Percentiles rank a stretch among this genome's conserved stretches.
These are phyloP conservation scores for Mycena venus DNA, from an alignment of 768 basidiomycete species.

Conservation along the genomic window DNA sequence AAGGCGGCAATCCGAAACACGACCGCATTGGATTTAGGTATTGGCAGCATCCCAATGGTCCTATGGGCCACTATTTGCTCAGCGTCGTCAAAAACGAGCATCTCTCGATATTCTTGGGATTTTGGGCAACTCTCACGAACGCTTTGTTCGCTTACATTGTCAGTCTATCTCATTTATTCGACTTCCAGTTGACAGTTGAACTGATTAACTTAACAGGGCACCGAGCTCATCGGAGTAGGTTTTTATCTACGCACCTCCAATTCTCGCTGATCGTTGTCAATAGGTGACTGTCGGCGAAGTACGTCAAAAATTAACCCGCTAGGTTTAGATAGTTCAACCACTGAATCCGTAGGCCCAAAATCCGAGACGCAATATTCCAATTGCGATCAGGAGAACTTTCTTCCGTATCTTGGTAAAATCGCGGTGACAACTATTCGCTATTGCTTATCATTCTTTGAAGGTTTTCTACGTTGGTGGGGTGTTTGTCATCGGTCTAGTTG, in stretches of 20 bases:
- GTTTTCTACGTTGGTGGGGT: constrained; percentile 80
- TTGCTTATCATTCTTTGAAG: background rate
- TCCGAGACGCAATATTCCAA: constrained; percentile 80
- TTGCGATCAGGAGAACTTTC: constrained; percentile 76
- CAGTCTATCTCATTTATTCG: background rate
- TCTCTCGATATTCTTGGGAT: constrained; percentile 73
- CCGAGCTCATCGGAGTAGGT: background rate
- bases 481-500: constrained; percentile 79
- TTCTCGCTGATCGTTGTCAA: too few species aligned
- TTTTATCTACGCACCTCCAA: background rate
- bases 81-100: constrained; percentile 61
- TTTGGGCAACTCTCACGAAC: constrained; percentile 80
- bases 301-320: background rate
- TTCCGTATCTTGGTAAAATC: constrained; percentile 55
- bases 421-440: background rate
- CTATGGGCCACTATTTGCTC: constrained; percentile 68
- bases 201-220: background rate
- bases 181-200: background rate
- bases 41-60: constrained; percentile 64
- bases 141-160: constrained; percentile 79
- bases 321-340: background rate
- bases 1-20: constrained; percentile 61
- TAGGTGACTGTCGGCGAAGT: constrained; percentile 64
- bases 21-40: constrained; percentile 65
- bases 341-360: constrained; percentile 68